Percentiles rank a stretch among this genome's conserved stretches.
Evolutionary conservation across 2,329 filamentous ascomycete genomes (phyloP).

Genomic region (Beauveria varroae): DNA sequence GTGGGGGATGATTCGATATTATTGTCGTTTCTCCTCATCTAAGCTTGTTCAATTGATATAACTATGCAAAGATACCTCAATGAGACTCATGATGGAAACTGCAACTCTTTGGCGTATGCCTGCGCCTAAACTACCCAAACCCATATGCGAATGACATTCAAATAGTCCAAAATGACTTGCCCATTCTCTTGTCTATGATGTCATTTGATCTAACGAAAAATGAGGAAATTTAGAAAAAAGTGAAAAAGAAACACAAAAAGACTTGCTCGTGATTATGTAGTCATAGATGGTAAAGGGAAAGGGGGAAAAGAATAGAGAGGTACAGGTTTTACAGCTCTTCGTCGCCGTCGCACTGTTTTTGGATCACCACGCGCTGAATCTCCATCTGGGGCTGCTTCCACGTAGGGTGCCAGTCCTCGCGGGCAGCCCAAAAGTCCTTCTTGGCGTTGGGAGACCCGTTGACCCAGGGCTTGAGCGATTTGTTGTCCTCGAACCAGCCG

Average conservation of each 20-base stretch:
- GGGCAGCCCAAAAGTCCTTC: slow-evolving; percentile 69
- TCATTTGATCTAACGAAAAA: background rate
- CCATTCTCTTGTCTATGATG: slow-evolving; percentile 1
- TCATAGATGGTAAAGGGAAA: background rate
- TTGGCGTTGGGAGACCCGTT: slow-evolving; percentile 58
- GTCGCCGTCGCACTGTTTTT: slow-evolving; percentile 59
- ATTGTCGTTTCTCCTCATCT: background rate
- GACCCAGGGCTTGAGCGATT: slow-evolving; percentile 70
- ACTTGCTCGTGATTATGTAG: slow-evolving; percentile 7
- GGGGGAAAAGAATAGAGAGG: background rate
- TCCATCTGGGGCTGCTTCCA: slow-evolving; percentile 64
- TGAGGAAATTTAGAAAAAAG: background rate
- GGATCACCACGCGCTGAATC: slow-evolving; percentile 62
- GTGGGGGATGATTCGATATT: background rate
- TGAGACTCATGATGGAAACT: background rate
- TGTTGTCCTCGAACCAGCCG: slow-evolving; percentile 74
- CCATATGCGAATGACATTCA: background rate
- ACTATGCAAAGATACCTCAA: background rate
- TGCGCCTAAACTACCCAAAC: background rate
- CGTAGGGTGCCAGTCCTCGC: slow-evolving; percentile 59
- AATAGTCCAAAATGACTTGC: background rate
- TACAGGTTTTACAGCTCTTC: slow-evolving; percentile 37
- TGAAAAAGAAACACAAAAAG: background rate
- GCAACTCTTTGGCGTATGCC: background rate
- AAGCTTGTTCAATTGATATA: background rate